Conservation (phyloP, 352 stramenopile species). For the Aphanomyces astaci region DNA sequence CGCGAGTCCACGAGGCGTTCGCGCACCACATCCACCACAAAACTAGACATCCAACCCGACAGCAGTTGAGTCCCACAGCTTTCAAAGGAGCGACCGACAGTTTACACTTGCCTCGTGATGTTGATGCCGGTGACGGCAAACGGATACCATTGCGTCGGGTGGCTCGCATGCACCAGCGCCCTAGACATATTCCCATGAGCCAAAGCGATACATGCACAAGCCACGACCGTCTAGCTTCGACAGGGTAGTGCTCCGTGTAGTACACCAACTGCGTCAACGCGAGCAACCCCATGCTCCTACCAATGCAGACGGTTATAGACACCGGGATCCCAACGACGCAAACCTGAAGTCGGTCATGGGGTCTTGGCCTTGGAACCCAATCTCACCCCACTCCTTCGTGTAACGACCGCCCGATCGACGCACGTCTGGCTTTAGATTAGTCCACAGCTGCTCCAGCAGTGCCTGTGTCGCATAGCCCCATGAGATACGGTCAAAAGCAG, state of each 20-base stretch:
- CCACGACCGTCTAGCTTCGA: slow-evolving; percentile 60
- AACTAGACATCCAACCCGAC: slow-evolving; percentile 29
- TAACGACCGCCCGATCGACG: slow-evolving; percentile 64
- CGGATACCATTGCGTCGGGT: slow-evolving; percentile 78
- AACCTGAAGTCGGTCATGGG: slow-evolving; percentile 73
- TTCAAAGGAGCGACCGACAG: too few relatives aligned
- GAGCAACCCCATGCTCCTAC: slow-evolving; percentile 65
- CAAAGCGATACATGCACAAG: background rate
- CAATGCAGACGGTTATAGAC: too few relatives aligned
- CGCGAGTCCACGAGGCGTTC: slow-evolving; percentile 71
- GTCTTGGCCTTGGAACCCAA: slow-evolving; percentile 80
- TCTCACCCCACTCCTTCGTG: slow-evolving; percentile 83
- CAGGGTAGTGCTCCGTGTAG: slow-evolving; percentile 62
- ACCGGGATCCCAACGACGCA: too few relatives aligned
- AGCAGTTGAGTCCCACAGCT: too few relatives aligned
- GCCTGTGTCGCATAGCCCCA: slow-evolving; percentile 25
- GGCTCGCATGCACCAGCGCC: slow-evolving; percentile 70
- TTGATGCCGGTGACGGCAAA: slow-evolving; percentile 84
- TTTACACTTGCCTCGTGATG: slow-evolving; percentile 64
- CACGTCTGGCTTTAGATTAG: slow-evolving; percentile 66
- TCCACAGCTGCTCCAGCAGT: slow-evolving; percentile 76
- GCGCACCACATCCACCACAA: slow-evolving; percentile 63
- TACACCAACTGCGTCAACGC: slow-evolving; percentile 69
- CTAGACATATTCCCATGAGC: slow-evolving; percentile 27
- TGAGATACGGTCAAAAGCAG: background rate